Evolutionary conservation across 306 rosid genomes (phyloP).

Genomic region (Cucurbita maxima): DNA sequence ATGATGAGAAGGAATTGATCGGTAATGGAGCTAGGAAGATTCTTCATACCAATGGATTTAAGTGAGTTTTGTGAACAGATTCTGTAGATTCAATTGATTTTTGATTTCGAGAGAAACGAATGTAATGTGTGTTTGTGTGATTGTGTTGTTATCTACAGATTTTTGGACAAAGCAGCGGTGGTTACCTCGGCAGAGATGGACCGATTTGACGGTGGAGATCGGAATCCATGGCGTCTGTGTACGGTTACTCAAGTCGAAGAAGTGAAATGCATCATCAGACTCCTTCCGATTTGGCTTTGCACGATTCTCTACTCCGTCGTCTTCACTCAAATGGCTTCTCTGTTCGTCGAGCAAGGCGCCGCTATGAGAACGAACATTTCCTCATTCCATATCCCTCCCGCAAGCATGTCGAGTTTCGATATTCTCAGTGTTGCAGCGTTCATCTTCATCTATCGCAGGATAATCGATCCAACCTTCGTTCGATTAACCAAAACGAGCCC

Average conservation of each 20-base stretch:
- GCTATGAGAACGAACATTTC: slow-evolving; percentile 46
- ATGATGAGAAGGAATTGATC: slow-evolving; percentile 14
- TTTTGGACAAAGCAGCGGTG: slow-evolving; percentile 63
- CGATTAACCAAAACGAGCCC: slow-evolving; percentile 24
- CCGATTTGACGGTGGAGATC: slow-evolving; percentile 8
- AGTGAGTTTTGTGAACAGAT: slow-evolving; percentile 17
- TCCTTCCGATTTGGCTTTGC: slow-evolving; percentile 74
- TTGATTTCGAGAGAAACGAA: neutral
- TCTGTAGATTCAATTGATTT: neutral
- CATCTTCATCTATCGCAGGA: slow-evolving; percentile 46
- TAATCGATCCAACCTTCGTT: slow-evolving; percentile 32
- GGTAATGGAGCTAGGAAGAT: slow-evolving; percentile 32
- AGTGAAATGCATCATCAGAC: slow-evolving; percentile 61
- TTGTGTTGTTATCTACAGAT: slow-evolving; percentile 18
- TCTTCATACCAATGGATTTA: slow-evolving; percentile 54
- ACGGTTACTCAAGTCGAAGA: slow-evolving; percentile 68
- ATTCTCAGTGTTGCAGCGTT: slow-evolving; percentile 54
- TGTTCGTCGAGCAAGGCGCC: slow-evolving; percentile 78
- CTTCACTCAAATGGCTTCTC: slow-evolving; percentile 82
- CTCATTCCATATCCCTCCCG: slow-evolving; percentile 59
- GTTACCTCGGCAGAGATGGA: slow-evolving; percentile 26
- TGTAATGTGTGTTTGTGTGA: neutral
- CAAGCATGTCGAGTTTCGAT: slow-evolving; percentile 81
- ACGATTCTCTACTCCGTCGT: slow-evolving; percentile 65
- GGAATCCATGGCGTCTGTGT: slow-evolving; percentile 50